Percentiles rank a stretch among this genome's conserved stretches.
phyloP scores from a whole-genome alignment of 2,329 filamentous ascomycete genomes.

The Cryphonectria nitschkei region DNA sequence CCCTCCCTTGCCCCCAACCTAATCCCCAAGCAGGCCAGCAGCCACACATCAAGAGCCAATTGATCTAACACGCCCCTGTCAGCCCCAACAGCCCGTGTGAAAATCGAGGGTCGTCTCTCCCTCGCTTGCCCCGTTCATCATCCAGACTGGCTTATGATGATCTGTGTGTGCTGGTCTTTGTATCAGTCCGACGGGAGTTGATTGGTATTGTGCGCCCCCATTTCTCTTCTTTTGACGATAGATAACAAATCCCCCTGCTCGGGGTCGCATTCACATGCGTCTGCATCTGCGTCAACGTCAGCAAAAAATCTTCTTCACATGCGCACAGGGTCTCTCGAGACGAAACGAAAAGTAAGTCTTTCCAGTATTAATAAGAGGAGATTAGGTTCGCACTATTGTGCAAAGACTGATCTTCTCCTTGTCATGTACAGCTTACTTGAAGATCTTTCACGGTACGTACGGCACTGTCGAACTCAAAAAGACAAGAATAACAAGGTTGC shows the following conservation, averaged over 20 bases:
- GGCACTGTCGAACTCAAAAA: neutral
- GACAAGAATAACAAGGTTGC: neutral
- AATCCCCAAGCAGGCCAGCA: neutral
- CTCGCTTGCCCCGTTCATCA: neutral
- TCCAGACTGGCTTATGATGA: too few species aligned
- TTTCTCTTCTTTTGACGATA: neutral
- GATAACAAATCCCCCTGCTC: neutral
- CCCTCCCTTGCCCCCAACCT: neutral
- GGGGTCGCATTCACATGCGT: neutral
- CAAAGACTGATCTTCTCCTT: neutral
- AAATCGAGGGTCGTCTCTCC: neutral
- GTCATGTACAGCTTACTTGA: neutral
- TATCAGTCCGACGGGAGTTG: too few species aligned
- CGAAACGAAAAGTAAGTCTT: neutral
- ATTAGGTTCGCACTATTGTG: neutral
- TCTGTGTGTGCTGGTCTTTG: neutral
- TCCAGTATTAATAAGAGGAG: neutral
- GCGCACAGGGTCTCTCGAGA: neutral
- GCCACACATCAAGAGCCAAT: neutral
- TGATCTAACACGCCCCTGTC: conserved; percentile 13
- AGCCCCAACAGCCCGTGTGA: neutral
- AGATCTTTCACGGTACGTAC: neutral
- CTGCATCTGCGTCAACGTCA: neutral
- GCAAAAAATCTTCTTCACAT: neutral
- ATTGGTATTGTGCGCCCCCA: too few species aligned